These are phyloP conservation scores for Verbascum thapsus DNA, from an alignment of 257 asterid genomes.

Conservation along the genomic window DNA sequence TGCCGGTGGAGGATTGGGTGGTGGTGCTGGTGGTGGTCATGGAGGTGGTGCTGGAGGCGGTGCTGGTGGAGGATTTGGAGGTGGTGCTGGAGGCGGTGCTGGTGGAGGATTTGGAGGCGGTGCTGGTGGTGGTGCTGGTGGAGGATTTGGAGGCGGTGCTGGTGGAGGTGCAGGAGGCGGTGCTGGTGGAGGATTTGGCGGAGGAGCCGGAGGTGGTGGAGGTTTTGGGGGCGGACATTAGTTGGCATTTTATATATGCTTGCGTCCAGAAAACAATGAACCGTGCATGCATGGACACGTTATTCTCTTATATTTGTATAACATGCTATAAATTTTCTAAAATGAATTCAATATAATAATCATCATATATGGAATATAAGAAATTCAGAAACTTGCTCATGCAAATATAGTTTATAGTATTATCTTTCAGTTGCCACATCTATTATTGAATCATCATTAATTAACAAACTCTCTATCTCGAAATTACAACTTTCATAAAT, in stretches of 20 bases:
- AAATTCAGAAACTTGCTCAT: too few relatives aligned
- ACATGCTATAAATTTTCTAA: background rate
- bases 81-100: background rate
- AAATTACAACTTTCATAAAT: too few relatives aligned
- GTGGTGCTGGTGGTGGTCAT: slow-evolving; percentile 20
- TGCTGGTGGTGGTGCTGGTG: slow-evolving; percentile 2
- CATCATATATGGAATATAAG: too few relatives aligned
- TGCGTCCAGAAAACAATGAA: background rate
- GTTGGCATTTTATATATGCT: too few relatives aligned
- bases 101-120: slow-evolving; percentile 24
- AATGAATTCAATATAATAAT: slow-evolving; percentile 9
- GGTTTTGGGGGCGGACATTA: slow-evolving; percentile 33
- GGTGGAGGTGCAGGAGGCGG: too few relatives aligned
- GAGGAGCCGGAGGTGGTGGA: background rate
- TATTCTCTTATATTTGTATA: background rate
- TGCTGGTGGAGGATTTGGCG: background rate
- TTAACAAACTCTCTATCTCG: too few relatives aligned
- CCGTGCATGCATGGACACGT: slow-evolving; percentile 24
- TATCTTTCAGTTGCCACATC: too few relatives aligned
- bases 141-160: background rate
- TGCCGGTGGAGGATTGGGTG: slow-evolving; percentile 24
- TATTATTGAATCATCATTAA: too few relatives aligned
- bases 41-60: slow-evolving; percentile 17
- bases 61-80: background rate
- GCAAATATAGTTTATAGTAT: background rate